Base-by-base conservation (phyloP, 345 rosid genomes). In the Corchorus capsularis region DNA sequence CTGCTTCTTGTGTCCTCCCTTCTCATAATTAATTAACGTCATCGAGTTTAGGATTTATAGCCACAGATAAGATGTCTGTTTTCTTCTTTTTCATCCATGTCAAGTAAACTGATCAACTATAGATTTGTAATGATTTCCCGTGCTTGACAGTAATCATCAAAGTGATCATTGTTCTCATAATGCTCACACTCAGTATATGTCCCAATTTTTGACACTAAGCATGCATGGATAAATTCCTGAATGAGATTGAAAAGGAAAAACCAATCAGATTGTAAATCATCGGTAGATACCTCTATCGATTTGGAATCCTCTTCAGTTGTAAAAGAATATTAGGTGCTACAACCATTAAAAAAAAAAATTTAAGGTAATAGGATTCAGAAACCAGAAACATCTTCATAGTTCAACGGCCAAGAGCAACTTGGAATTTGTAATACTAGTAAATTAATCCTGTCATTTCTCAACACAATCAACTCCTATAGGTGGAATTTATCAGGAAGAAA, bases 191-290 rank as follows among this genome's bases (percentile, higher is more conserved):
- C n/a, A n/a, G n/a, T n/a, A n/a, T n/a, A n/a, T n/a, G n/a, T n/a
- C 60, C 32, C 12, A 19, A 8, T 55, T 55, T 55, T 5, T 56
- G 61, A 56, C 61, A n/a, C n/a, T n/a, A n/a, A 8, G 11, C 19
- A 46, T 78, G 80, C 4, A 47, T 77, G 56, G 86, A 72, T 34
- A 81, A 66, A 47, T 78, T 77, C 74, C 64, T 80, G 8, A 54
- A 63, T 10, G 66, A 73, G 3, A 52, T 77, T 13, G 83, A 64
- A 46, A 65, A 35, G 41, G 75, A 80, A 69, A 83, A 80, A 16
- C 81, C 83, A 14, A 61, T 75, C 46, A 78, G 86, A 59, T 83
- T 83, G 1, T 3, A 5, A 27, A 45, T 16, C 12, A 39, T 7
- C 0, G 34, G 4, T 39, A 20, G 54, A 22, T 20, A 10, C 71